These are phyloP conservation scores for Botryotinia narcissicola DNA, from an alignment of 2,329 filamentous ascomycete genomes.

Conservation along the genomic window DNA sequence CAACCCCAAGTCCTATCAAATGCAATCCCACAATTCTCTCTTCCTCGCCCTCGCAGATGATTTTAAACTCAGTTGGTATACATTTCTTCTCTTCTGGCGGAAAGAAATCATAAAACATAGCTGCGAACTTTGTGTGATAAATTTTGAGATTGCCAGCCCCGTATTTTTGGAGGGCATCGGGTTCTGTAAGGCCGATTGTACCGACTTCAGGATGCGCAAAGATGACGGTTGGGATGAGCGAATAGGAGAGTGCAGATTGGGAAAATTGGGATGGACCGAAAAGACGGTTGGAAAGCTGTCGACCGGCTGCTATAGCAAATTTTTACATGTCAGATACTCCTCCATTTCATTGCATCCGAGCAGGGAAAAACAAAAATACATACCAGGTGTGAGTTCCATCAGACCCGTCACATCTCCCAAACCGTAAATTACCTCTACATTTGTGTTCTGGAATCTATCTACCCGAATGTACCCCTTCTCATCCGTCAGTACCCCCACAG, in stretches of 20 bases:
- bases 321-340: not conserved
- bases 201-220: slow-evolving; percentile 52
- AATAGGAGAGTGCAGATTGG: slow-evolving; percentile 46
- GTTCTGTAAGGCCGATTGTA: slow-evolving; percentile 49
- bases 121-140: slow-evolving; percentile 49
- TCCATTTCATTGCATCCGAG: not conserved
- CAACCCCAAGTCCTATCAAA: slow-evolving; percentile 48
- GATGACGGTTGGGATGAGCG: slow-evolving; percentile 52
- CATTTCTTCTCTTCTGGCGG: slow-evolving; percentile 49
- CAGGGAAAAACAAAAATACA: slow-evolving; percentile 16
- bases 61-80: slow-evolving; percentile 50
- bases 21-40: slow-evolving; percentile 52
- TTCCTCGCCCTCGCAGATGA: slow-evolving; percentile 47
- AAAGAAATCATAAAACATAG: slow-evolving; percentile 49
- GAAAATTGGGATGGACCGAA: slow-evolving; percentile 48
- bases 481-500: slow-evolving; percentile 44
- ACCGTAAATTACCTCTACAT: slow-evolving; percentile 47
- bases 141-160: slow-evolving; percentile 50
- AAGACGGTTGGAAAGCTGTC: slow-evolving; percentile 48
- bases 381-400: slow-evolving; percentile 50
- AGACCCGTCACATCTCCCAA: slow-evolving; percentile 51
- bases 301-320: slow-evolving; percentile 52
- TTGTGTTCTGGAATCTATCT: slow-evolving; percentile 51
- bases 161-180: slow-evolving; percentile 46
- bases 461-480: slow-evolving; percentile 44